These are phyloP conservation scores for Eudorina sp. DNA, from an alignment of 139 green algal species.

Conservation along the genomic window DNA sequence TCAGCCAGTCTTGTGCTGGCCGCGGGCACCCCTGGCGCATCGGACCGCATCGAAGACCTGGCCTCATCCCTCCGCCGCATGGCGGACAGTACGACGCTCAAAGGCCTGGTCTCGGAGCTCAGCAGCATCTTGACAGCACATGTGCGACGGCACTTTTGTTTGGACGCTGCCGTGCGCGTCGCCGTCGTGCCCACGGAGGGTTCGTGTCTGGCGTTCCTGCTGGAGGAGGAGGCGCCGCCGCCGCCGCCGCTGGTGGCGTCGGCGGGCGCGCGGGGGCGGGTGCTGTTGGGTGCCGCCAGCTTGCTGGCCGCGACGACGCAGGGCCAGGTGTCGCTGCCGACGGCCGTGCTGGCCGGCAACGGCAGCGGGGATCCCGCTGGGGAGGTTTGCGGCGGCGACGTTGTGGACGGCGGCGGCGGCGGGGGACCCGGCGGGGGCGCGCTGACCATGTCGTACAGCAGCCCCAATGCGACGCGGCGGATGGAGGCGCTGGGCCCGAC, in stretches of 20 bases:
- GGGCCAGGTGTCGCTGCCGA: not conserved
- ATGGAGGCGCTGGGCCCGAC: too few species aligned
- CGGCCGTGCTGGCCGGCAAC: not conserved
- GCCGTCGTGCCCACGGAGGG: not conserved
- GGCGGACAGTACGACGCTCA: conserved; percentile 3
- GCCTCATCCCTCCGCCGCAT: not conserved
- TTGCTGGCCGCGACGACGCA: not conserved
- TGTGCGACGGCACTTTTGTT: not conserved
- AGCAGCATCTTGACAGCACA: not conserved
- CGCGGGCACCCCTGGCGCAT: not conserved
- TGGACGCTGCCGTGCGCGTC: not conserved
- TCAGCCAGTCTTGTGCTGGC: not conserved
- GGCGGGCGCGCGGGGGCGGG: not conserved
- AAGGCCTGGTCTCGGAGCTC: not conserved
- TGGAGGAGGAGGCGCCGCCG: not conserved
- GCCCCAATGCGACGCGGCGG: not conserved
- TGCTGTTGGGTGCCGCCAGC: too few species aligned
- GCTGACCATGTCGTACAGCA: not conserved
- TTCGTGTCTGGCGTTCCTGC: not conserved
- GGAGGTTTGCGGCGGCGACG: not conserved
- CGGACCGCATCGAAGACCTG: not conserved
- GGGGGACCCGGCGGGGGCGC: not conserved
- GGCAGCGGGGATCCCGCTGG: not conserved
- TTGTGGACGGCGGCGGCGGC: not conserved
- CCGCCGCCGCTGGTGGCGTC: not conserved